Evolutionary conservation across 768 basidiomycete species (phyloP).

Genomic region (Trametes coccinea): DNA sequence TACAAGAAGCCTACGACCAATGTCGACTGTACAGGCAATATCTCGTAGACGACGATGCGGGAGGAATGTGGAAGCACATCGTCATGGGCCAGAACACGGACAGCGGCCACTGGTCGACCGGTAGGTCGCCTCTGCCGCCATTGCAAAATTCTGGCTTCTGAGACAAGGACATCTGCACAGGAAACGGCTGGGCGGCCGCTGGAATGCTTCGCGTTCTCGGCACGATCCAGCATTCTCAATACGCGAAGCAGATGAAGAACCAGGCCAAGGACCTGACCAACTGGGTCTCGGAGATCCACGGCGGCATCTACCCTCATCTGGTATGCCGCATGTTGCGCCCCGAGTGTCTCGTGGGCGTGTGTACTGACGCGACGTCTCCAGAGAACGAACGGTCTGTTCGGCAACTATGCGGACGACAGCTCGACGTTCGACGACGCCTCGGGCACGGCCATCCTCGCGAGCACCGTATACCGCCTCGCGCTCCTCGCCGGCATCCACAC

Average conservation of each 20-base stretch:
- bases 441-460: constrained; percentile 72
- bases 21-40: constrained; percentile 69
- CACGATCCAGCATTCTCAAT: constrained; percentile 68
- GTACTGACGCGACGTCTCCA: constrained; percentile 18
- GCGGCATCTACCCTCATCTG: constrained; percentile 62
- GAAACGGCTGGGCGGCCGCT: constrained; percentile 88
- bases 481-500: constrained; percentile 50
- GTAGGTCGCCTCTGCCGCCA: constrained; percentile 35
- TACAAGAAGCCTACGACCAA: constrained; percentile 58
- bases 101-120: constrained; percentile 78
- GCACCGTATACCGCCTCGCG: constrained; percentile 74
- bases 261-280: constrained; percentile 58
- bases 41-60: constrained; percentile 50
- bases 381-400: constrained; percentile 54
- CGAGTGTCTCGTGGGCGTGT: background rate
- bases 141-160: background rate
- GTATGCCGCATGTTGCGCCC: constrained; percentile 39
- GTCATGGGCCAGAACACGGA: constrained; percentile 57
- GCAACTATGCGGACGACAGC: constrained; percentile 68
- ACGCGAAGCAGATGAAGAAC: constrained; percentile 44
- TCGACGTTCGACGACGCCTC: constrained; percentile 71
- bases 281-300: constrained; percentile 75
- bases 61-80: constrained; percentile 78
- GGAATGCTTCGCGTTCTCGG: constrained; percentile 83
- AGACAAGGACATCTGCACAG: constrained; percentile 35